Percentiles rank a stretch among this genome's conserved stretches.
phyloP scores from a whole-genome alignment of 208 protist species.

The Trypanosomatidae sp. region DNA sequence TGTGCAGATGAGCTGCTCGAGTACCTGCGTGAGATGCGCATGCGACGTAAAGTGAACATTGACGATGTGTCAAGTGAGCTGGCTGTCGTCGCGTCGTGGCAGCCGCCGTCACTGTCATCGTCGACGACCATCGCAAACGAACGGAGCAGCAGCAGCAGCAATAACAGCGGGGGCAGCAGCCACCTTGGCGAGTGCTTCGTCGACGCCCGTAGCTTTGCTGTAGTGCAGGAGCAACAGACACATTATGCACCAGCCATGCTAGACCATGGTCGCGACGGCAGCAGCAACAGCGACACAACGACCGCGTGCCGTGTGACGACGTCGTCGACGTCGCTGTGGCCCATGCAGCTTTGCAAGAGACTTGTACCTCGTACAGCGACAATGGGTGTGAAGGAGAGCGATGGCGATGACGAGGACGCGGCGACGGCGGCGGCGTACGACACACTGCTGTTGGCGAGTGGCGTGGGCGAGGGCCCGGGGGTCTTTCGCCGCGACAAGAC shows the following conservation, averaged over 20 bases:
- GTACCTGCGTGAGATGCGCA: slow-evolving; percentile 59
- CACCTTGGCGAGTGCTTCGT: slow-evolving; percentile 22
- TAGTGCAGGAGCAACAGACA: too few relatives aligned
- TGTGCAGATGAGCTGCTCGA: slow-evolving; percentile 18
- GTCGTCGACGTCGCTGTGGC: not conserved
- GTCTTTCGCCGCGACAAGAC: slow-evolving; percentile 55
- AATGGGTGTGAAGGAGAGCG: slow-evolving; percentile 5
- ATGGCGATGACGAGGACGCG: slow-evolving; percentile 1
- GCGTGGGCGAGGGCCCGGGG: slow-evolving; percentile 70
- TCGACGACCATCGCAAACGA: too few relatives aligned
- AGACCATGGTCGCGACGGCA: not conserved
- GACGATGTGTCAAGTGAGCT: slow-evolving; percentile 30
- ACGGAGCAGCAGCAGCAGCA: not conserved
- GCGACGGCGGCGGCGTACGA: slow-evolving; percentile 17
- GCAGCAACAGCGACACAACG: not conserved
- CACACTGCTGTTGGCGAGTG: slow-evolving; percentile 31
- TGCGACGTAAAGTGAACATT: slow-evolving; percentile 64
- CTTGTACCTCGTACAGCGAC: slow-evolving; percentile 6
- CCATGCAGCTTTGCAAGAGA: not conserved
- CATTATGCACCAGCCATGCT: too few relatives aligned
- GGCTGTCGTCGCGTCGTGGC: slow-evolving; percentile 22
- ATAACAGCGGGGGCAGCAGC: not conserved
- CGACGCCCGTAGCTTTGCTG: slow-evolving; percentile 34
- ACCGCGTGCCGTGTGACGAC: not conserved
- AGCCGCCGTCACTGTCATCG: too few relatives aligned